Evolutionary conservation across 2,329 filamentous ascomycete genomes (phyloP).

Genomic region (Chrysosporium queenslandicum): DNA sequence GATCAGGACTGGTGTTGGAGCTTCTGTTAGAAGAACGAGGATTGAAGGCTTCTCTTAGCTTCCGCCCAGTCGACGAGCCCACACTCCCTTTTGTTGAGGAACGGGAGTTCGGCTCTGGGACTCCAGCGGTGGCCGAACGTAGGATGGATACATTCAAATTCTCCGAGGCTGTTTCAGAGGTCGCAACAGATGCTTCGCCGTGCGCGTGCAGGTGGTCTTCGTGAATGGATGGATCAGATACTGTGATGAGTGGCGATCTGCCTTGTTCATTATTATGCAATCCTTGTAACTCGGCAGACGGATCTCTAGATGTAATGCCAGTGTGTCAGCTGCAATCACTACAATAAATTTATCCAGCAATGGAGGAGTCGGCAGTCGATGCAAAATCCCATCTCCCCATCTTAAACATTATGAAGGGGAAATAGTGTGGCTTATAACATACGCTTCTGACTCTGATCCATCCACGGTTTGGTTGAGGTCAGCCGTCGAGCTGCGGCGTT

Average conservation of each 20-base stretch:
- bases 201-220: slow-evolving; percentile 3
- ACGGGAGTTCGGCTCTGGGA: background rate
- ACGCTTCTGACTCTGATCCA: slow-evolving; percentile 43
- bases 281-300: background rate
- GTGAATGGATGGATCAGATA: slow-evolving; percentile 5
- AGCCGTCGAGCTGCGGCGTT: slow-evolving; percentile 20
- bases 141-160: background rate
- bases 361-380: background rate
- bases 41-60: slow-evolving; percentile 61
- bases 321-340: background rate
- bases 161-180: background rate
- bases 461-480: slow-evolving; percentile 39
- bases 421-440: too few species aligned
- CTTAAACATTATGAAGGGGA: too few species aligned
- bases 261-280: background rate
- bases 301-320: background rate
- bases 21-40: slow-evolving; percentile 43
- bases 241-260: slow-evolving; percentile 5
- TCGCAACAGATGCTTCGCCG: background rate
- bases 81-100: slow-evolving; percentile 4
- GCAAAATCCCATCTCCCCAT: background rate
- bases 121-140: background rate
- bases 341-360: background rate
- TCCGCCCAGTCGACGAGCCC: slow-evolving; percentile 54
- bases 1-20: slow-evolving; percentile 40